Conservation (phyloP, 805 yeast genomes). For the Geotrichum ghanense region DNA sequence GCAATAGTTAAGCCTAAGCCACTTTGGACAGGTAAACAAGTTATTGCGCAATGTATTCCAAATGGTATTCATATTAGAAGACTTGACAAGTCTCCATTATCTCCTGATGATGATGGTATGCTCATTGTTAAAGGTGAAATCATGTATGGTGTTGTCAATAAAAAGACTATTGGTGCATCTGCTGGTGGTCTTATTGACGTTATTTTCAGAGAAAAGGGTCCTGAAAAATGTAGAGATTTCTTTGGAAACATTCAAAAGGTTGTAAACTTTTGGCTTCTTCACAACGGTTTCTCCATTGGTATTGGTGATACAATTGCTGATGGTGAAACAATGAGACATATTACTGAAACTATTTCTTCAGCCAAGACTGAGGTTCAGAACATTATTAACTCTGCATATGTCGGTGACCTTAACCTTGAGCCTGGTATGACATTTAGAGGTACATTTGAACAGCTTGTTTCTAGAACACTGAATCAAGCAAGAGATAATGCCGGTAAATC, state of each 20-base stretch:
- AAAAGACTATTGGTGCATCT: constrained; percentile 96
- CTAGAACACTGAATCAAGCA: constrained; percentile 90
- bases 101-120: constrained; percentile 95
- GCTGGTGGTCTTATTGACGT: constrained; percentile 97
- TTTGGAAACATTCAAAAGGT: constrained; percentile 91
- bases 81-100: constrained; percentile 73
- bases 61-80: constrained; percentile 91
- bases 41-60: constrained; percentile 86
- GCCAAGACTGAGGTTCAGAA: constrained; percentile 94
- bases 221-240: constrained; percentile 75
- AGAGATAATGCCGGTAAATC: constrained; percentile 99
- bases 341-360: constrained; percentile 83
- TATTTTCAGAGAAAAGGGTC: constrained; percentile 96
- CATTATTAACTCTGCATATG: constrained; percentile 86
- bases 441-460: constrained; percentile 94
- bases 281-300: constrained; percentile 97
- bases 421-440: constrained; percentile 99
- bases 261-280: constrained; percentile 91
- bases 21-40: constrained; percentile 95
- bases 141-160: constrained; percentile 95
- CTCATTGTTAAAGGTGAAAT: constrained; percentile 90
- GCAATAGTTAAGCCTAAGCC: constrained; percentile 92
- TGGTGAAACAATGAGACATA: constrained; percentile 86
- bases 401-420: constrained; percentile 78
- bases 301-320: constrained; percentile 99